Percentiles rank a stretch among this genome's conserved stretches.
phyloP scores from a whole-genome alignment of 1,284 basidiomycete species.

The Cutaneotrichosporon daszewskae region DNA sequence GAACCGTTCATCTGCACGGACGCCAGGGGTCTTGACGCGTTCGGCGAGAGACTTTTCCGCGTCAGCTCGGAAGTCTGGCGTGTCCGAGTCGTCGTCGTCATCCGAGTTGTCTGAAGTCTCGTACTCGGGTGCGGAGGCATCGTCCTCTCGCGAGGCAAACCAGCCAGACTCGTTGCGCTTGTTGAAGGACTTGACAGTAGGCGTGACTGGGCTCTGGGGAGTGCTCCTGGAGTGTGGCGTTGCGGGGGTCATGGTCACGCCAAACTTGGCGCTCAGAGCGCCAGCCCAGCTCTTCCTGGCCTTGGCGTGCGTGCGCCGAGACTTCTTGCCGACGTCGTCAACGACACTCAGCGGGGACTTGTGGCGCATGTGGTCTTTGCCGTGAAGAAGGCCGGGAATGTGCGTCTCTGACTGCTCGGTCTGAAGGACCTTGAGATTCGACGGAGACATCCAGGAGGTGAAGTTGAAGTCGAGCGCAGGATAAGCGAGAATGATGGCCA shows the following conservation, averaged over 20 bases:
- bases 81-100: constrained; percentile 17
- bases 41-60: constrained; percentile 49
- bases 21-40: constrained; percentile 45
- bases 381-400: constrained; percentile 60
- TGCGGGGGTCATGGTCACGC: constrained; percentile 10
- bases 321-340: constrained; percentile 52
- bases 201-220: constrained; percentile 19
- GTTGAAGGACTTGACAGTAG: constrained; percentile 8
- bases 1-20: constrained; percentile 14
- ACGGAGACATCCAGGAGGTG: constrained; percentile 92
- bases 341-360: constrained; percentile 84
- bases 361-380: constrained; percentile 83
- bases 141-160: constrained; percentile 55
- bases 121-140: constrained; percentile 9
- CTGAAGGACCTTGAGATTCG: constrained; percentile 73
- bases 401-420: constrained; percentile 66
- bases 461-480: constrained; percentile 87
- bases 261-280: constrained; percentile 38
- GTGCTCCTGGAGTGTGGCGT: constrained; percentile 7
- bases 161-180: constrained; percentile 20
- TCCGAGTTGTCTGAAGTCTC: constrained; percentile 8
- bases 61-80: constrained; percentile 27
- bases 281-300: constrained; percentile 50
- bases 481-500: constrained; percentile 72
- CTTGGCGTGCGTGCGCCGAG: constrained; percentile 6